Evolutionary conservation across 495 filamentous ascomycete genomes (phyloP), one percentile per base, ranked within the genome.

Genomic region (Xylaria telfairii): DNA sequence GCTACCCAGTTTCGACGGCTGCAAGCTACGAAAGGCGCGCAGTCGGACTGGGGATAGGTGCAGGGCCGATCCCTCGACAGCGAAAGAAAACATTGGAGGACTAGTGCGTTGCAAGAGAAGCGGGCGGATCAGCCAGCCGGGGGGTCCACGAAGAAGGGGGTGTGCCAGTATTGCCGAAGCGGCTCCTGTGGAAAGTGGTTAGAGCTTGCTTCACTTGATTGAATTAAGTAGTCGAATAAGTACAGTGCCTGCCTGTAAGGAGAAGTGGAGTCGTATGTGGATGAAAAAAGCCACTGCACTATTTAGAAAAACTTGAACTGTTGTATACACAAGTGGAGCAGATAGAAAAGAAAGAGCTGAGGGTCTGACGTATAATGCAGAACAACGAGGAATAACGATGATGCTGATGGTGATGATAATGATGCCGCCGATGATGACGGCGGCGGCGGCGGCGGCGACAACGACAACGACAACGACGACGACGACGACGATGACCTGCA

Each of bases 61-160:
- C 76, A 75, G 72, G 74, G 76, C 74, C 76, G 74, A 78, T 78
- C 76, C 75, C 74, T 76, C 74, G 60, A 76, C 68, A 71, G 63
- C 63, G 76, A 76, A 72, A 66, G 68, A 73, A 59, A 77, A 47
- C 39, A 60, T 44, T 68, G 30, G 44, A 63, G 46, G 67, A 69
- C 57, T 62, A 28, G 76, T 72, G 69, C 69, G 72, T 71, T 76
- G 72, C 73, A 70, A 75, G 73, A 75, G 71, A 72, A 69, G 73
- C 67, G 73, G 70, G 51, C 76, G 74, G 75, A 76, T 68, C 26
- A 61, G 46, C 12, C 21, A 30, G 37, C 15, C 19, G 42, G 44
- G 56, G 67, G 56, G 30, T 53, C 9, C 21, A 21, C 1, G 41
- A 68, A 37, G 69, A 71, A 71, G 63, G 71, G 76, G 74, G 72